A percentile compares a stretch with the other conserved stretches of the same genome.
Conservation (phyloP, 2,329 filamentous ascomycete species). For the Claviceps quebecensis region DNA sequence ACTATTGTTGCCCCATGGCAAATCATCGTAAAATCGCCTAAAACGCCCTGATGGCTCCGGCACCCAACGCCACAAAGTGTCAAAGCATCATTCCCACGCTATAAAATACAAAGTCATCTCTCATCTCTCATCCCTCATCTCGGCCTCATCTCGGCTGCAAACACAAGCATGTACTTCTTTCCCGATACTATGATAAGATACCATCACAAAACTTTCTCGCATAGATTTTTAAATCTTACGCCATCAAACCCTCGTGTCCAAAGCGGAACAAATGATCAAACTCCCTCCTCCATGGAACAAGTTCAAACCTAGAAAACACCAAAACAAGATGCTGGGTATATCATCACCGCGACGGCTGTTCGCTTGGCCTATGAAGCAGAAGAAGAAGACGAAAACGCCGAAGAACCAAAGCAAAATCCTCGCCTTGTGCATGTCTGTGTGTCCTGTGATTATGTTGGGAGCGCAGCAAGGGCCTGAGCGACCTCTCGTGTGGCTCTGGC, state of each 20-base stretch:
- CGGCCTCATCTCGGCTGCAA: constrained; percentile 1
- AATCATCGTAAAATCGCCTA: constrained; percentile 4
- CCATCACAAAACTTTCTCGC: constrained; percentile 3
- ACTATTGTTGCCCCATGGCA: not conserved
- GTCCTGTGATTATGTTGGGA: constrained; percentile 29
- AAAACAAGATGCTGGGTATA: constrained; percentile 17
- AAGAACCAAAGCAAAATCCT: constrained; percentile 13
- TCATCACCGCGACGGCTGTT: constrained; percentile 9
- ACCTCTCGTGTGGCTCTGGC: constrained; percentile 68
- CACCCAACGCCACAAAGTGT: constrained; percentile 2
- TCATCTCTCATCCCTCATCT: not conserved
- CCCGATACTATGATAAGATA: constrained; percentile 6
- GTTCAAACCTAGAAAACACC: constrained; percentile 1
- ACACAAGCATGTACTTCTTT: constrained; percentile 5
- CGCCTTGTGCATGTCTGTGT: constrained; percentile 11
- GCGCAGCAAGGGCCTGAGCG: constrained; percentile 51
- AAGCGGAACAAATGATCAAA: constrained; percentile 2
- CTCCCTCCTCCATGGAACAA: constrained; percentile 9
- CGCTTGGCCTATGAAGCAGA: constrained; percentile 3
- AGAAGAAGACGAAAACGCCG: constrained; percentile 15
- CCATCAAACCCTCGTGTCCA: constrained; percentile 5
- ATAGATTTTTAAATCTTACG: constrained; percentile 7
- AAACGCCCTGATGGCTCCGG: not conserved
- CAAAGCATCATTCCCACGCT: constrained; percentile 6
- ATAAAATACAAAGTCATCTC: constrained; percentile 6